Base-by-base conservation (phyloP, 148 eudicot species). In the Nyssa sinensis region DNA sequence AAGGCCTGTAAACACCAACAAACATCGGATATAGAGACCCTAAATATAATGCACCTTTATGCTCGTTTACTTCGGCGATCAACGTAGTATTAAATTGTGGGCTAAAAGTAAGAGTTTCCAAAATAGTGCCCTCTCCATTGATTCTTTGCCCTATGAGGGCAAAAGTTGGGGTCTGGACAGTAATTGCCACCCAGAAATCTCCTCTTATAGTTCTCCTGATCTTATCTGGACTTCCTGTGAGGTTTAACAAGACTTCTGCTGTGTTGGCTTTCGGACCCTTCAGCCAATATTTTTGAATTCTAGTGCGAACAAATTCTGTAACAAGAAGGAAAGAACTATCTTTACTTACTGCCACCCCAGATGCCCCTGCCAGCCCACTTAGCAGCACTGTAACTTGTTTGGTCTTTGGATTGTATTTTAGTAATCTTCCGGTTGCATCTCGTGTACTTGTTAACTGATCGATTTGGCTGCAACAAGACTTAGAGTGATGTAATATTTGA, bases 171-270 rank as follows among this genome's bases (percentile, higher is more conserved):
- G n/a, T n/a, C n/a, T n/a, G n/a, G n/a, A n/a, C n/a, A n/a, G n/a
- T n/a, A n/a, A 35, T 9, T 35, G 81, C 83, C 9, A 80, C 75
- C 86, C 81, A 76, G 30, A 77, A 80, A 12, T 80, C 55, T 11
- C 83, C 83, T 0, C 51, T 2, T 0, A 2, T 8, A 13, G 68
- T 68, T 58, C 76, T 70, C 28, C 70, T 65, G 17, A 84, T 81
- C 3, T 84, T 78, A 49, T 78, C 67, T 0, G 84, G 82, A 3
- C 37, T 7, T 19, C 77, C 84, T 6, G 5, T 7, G 1, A 81
- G 31, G 59, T 17, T 37, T 9, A 67, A 55, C 19, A 83, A 70
- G 24, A 81, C 63, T 28, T 81, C 79, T 14, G 49, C 53, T 16
- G 64, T 64, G 27, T 76, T 62, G 0, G 66, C 62, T 35, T 58